Base-by-base conservation (phyloP, 1,139 yeast species). In the Scheffersomyces quercinus region DNA sequence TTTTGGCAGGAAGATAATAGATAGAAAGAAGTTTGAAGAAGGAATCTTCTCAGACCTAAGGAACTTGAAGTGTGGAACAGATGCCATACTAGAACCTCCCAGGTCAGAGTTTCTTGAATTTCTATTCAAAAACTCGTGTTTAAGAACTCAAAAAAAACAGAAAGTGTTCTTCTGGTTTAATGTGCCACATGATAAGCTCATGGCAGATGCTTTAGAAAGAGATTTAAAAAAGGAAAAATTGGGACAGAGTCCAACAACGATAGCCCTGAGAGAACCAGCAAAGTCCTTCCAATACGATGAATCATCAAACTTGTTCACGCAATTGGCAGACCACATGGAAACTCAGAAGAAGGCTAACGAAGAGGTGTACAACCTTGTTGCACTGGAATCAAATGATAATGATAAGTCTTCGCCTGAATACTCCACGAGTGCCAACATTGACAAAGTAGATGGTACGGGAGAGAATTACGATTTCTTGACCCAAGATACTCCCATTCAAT, bases 121-220 rank as follows among this genome's bases (percentile, higher is more conserved):
- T 55, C 70, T 93, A 37, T 89, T 86, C 65, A 87, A 85, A 57
- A 89, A 93, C 60, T 82, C 85, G 50, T 91, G 99, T 62, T 75
- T 93, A 20, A 77, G 97, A 54, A 93, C 99, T 1, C 98, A 93
- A 59, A 93, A 93, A 74, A 93, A 93, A 61, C 99, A 93, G 62
- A 93, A 93, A 62, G 98, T 93, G 34, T 93, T 93, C 62, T 90
- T 85, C 63, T 93, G 99, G 99, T 91, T 88, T 63, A 86, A 91
- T 59, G 98, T 93, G 6, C 93, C 95, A 36, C 98, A 93, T 66
- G 97, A 93, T 61, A 84, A 88, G 58, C 69, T 93, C 40, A 91
- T 93, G 78, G 83, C 93, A 3, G 99, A 93, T 65, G 98, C 98
- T 0, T 69, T 93, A 43, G 98, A 91, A 64, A 74, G 99, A 55